Base-by-base conservation (phyloP, 2,329 filamentous ascomycete genomes). In the Fusarium illudens region DNA sequence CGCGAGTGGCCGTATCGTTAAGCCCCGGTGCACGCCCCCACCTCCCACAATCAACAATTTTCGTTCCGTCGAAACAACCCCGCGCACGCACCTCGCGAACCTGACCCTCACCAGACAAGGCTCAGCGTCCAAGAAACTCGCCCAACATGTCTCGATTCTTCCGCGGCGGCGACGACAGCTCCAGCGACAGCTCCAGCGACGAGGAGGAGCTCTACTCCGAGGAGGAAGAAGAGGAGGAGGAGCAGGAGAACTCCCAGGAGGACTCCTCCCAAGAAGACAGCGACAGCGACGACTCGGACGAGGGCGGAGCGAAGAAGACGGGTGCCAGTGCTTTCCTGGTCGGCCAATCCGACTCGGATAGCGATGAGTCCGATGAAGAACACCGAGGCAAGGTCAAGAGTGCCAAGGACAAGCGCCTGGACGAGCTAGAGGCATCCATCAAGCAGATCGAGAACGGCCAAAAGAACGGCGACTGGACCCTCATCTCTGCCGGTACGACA, bases 381-480 rank as follows among this genome's bases (percentile, higher is more conserved):
- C 88, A 89, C 71, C 89, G 90, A 70, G 93, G 91, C 75, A 89
- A 96, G 75, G 92, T 98, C 77, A 97, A 97, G 87, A 97, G 94
- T 81, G 94, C 95, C 76, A 98, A 98, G 83, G 94, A 98, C 85
- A 99, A 99, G 88, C 89, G 96, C 67, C 86, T 93, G 71, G 95
- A 97, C 77, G 96, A 98, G 81, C 86, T 99, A 64, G 95, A 99
- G 80, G 87, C 89, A 63, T 97, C 90, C 42, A 92, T 98, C 76
- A 91, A 92, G 80, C 83, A 92, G 77, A 98, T 99, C 76, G 94
- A 98, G 79, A 99, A 99, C 83, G 94, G 93, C 66, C 87, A 96
- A 81, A 98, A 97, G 86, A 99, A 98, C 77, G 94, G 92, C 77
- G 96, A 99, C 83, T 99, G 96, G 96, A 92, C 91, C 71, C 90